These are phyloP conservation scores for Davidsoniella neocaledoniae DNA, from an alignment of 2,329 filamentous ascomycete genomes.

Conservation along the genomic window DNA sequence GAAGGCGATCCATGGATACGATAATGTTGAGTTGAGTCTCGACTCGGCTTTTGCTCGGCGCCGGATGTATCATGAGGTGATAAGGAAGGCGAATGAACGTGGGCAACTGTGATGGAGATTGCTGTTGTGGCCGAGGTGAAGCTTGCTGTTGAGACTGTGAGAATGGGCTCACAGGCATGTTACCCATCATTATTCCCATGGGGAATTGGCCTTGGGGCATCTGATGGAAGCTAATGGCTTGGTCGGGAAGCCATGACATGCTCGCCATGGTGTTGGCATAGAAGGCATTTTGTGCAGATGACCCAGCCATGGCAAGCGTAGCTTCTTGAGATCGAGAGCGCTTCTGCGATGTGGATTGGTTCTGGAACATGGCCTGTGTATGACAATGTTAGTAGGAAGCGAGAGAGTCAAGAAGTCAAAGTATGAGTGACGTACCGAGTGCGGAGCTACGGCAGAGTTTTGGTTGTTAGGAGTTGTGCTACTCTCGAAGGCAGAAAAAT, in stretches of 20 bases:
- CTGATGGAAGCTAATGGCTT: slow-evolving; percentile 4
- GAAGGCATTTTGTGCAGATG: slow-evolving; percentile 5
- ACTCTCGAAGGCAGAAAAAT: slow-evolving; percentile 11
- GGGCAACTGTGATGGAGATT: slow-evolving; percentile 4
- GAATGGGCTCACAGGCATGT: background rate
- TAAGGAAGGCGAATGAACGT: slow-evolving; percentile 6
- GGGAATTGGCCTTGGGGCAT: slow-evolving; percentile 5
- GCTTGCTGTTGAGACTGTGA: background rate
- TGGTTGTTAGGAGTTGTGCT: background rate
- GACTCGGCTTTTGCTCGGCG: slow-evolving; percentile 36
- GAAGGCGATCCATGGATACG: slow-evolving; percentile 60
- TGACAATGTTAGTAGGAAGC: slow-evolving; percentile 1
- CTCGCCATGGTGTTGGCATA: slow-evolving; percentile 1
- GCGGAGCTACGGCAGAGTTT: slow-evolving; percentile 1
- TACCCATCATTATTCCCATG: slow-evolving; percentile 6
- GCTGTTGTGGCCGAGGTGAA: slow-evolving; percentile 1
- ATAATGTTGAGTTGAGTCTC: slow-evolving; percentile 92
- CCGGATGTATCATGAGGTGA: slow-evolving; percentile 11
- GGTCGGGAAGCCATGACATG: slow-evolving; percentile 9
- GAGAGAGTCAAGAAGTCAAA: background rate
- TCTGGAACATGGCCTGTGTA: slow-evolving; percentile 6
- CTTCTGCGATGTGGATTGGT: slow-evolving; percentile 10
- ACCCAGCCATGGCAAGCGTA: slow-evolving; percentile 1
- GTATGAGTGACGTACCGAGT: slow-evolving; percentile 6
- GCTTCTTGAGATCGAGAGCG: slow-evolving; percentile 8